phyloP scores from a whole-genome alignment of 208 protist species.

The Kentomonas sorsogonicus region DNA sequence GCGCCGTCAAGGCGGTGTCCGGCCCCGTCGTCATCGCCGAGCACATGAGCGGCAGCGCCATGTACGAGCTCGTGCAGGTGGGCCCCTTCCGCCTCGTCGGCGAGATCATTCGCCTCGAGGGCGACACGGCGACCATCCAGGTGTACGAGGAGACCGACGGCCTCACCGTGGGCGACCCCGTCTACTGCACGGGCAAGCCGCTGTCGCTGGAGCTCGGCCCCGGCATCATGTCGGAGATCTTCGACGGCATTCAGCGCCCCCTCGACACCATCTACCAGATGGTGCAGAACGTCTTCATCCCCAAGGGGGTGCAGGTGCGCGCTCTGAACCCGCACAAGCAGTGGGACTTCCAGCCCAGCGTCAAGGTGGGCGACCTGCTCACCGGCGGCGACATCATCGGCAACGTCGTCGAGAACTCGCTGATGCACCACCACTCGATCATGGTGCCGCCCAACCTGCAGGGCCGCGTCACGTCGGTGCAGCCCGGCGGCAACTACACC shows the following conservation, averaged over 20 bases:
- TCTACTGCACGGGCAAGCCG: slow-evolving; percentile 98
- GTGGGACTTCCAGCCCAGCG: slow-evolving; percentile 95
- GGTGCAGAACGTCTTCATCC: slow-evolving; percentile 98
- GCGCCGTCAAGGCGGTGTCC: slow-evolving; percentile 89
- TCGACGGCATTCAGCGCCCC: slow-evolving; percentile 99
- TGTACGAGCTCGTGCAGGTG: slow-evolving; percentile 99
- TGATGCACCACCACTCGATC: slow-evolving; percentile 96
- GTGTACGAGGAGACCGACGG: slow-evolving; percentile 99
- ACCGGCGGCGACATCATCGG: slow-evolving; percentile 97
- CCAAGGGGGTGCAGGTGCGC: slow-evolving; percentile 96
- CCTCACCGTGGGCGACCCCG: slow-evolving; percentile 99
- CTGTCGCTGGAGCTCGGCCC: slow-evolving; percentile 99
- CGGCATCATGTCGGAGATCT: slow-evolving; percentile 99
- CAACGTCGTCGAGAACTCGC: slow-evolving; percentile 94
- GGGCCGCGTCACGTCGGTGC: slow-evolving; percentile 93
- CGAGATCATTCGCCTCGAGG: slow-evolving; percentile 99
- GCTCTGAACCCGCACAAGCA: slow-evolving; percentile 90
- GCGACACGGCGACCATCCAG: slow-evolving; percentile 99
- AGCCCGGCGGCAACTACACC: slow-evolving; percentile 92
- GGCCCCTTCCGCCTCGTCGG: slow-evolving; percentile 97
- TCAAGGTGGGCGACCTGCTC: slow-evolving; percentile 95
- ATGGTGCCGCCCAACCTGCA: slow-evolving; percentile 94
- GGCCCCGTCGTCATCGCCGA: slow-evolving; percentile 99
- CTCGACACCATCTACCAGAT: slow-evolving; percentile 97
- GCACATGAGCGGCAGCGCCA: slow-evolving; percentile 98